Conservation (phyloP, 495 filamentous ascomycete species). For the Xylaria flabelliformis region DNA sequence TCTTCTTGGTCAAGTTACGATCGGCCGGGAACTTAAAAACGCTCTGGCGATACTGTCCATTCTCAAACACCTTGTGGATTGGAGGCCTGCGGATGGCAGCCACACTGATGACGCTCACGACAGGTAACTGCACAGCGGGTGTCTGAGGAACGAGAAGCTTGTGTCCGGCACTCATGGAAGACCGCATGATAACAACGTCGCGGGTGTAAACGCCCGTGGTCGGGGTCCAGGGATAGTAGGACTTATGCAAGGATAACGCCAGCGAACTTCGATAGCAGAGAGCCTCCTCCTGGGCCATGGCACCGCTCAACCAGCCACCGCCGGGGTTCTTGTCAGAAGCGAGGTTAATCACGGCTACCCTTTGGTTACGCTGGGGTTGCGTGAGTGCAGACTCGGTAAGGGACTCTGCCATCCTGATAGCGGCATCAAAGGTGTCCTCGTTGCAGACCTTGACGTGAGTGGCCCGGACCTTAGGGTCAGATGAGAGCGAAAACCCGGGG, state of each 20-base stretch:
- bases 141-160: slow-evolving; percentile 46
- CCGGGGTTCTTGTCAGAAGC: slow-evolving; percentile 59
- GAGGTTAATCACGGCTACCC: slow-evolving; percentile 66
- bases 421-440: slow-evolving; percentile 59
- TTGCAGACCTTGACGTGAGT: slow-evolving; percentile 53
- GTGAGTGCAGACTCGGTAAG: slow-evolving; percentile 20
- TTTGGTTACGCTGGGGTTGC: slow-evolving; percentile 20
- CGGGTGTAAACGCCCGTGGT: slow-evolving; percentile 62
- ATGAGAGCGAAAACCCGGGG: slow-evolving; percentile 31
- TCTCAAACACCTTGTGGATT: neutral
- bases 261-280: slow-evolving; percentile 71
- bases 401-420: slow-evolving; percentile 45
- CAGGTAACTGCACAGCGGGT: slow-evolving; percentile 45
- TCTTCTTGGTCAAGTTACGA: slow-evolving; percentile 57
- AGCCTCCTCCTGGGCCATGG: slow-evolving; percentile 68
- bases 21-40: slow-evolving; percentile 42
- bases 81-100: slow-evolving; percentile 56
- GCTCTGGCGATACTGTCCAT: neutral
- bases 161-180: slow-evolving; percentile 49
- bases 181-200: slow-evolving; percentile 61
- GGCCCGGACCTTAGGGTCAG: slow-evolving; percentile 14
- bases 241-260: slow-evolving; percentile 51
- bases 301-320: slow-evolving; percentile 62
- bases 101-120: slow-evolving; percentile 63
- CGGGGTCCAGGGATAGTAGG: slow-evolving; percentile 58